phyloP scores from a whole-genome alignment of 148 eudicot species.

The Chenopodium formosanum region DNA sequence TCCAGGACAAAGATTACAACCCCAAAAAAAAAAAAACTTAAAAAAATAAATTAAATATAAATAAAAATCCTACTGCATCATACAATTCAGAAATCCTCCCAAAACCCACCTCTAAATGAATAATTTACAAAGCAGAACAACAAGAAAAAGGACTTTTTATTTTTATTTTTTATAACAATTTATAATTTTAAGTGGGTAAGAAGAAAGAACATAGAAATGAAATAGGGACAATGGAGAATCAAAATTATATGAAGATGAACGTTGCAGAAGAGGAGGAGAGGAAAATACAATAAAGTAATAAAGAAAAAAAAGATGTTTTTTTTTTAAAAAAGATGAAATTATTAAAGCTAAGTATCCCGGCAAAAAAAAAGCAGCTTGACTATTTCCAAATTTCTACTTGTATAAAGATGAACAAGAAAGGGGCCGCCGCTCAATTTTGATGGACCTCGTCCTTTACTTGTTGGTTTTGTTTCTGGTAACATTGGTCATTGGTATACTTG shows the following conservation, averaged over 20 bases:
- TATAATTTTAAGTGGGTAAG: no score
- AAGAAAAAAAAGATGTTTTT: not conserved
- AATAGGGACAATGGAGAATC: no score
- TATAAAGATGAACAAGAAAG: not conserved
- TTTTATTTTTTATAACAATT: no score
- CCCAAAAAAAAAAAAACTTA: not conserved
- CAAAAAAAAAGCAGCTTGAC: not conserved
- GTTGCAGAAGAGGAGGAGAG: not conserved
- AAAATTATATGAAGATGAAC: no score
- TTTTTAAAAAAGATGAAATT: no score
- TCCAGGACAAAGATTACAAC: not conserved
- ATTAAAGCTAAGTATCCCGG: not conserved
- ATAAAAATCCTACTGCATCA: not conserved
- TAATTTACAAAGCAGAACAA: not conserved
- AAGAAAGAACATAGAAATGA: no score
- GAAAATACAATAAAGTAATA: not conserved
- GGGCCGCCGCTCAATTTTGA: slow-evolving; percentile 27
- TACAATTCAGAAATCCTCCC: slow-evolving; percentile 5
- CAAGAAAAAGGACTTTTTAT: not conserved
- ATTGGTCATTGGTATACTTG: not conserved
- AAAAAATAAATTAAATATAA: no score
- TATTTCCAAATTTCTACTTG: not conserved
- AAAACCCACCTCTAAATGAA: not conserved
- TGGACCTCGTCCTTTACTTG: not conserved
- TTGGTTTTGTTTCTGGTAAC: not conserved